Evolutionary conservation across 495 filamentous ascomycete species (phyloP).

Genomic region (Penicillium egyptiacum): DNA sequence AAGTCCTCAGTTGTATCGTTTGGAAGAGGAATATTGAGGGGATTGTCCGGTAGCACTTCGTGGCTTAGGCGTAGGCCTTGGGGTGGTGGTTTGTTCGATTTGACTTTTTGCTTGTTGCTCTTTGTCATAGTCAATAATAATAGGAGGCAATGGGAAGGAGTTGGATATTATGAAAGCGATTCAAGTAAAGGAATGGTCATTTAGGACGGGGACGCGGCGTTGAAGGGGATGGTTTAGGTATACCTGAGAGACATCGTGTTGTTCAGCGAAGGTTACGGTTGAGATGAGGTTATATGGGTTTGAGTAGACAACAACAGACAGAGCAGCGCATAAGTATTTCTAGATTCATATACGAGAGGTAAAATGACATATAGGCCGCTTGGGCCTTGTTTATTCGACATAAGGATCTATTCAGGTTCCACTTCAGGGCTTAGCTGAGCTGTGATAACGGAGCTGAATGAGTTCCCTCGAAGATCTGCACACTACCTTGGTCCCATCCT

Average conservation of each 20-base stretch:
- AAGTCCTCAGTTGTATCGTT: not conserved
- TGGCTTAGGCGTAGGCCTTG: not conserved
- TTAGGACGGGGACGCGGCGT: not conserved
- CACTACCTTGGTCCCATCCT: conserved; percentile 6
- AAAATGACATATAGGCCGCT: not conserved
- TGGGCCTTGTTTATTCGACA: not conserved
- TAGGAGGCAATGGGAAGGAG: not conserved
- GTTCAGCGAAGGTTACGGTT: not conserved
- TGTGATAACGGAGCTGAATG: not conserved
- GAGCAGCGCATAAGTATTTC: not conserved
- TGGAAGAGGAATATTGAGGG: not conserved
- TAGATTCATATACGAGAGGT: not conserved
- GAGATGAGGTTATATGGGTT: not conserved
- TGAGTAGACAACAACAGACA: conserved; percentile 2
- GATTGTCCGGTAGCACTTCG: not conserved
- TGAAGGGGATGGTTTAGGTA: conserved; percentile 1
- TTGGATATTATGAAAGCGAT: too few species aligned
- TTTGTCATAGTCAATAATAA: not conserved
- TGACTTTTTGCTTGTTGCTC: not conserved
- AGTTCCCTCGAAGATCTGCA: conserved; percentile 12
- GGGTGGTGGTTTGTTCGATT: not conserved
- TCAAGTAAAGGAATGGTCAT: not conserved
- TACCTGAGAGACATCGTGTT: conserved; percentile 21
- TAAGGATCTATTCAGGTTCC: not conserved
- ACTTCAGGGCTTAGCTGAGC: not conserved